A percentile compares a stretch with the other conserved stretches of the same genome.
Conservation (phyloP, 306 rosid genomes). For the Hippophae tibetana region DNA sequence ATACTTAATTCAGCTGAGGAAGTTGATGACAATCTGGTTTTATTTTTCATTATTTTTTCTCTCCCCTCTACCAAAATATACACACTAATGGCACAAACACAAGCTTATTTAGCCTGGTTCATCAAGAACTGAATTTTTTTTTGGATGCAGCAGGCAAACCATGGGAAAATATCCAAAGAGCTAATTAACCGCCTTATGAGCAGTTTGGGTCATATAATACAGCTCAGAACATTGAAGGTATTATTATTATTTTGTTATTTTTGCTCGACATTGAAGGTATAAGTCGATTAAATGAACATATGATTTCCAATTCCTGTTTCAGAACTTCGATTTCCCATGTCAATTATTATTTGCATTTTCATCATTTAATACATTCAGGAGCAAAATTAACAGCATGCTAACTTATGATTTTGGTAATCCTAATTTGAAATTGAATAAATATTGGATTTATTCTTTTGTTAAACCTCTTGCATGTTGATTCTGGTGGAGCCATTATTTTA, state of each 20-base stretch:
- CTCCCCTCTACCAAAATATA: not conserved
- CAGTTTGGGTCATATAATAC: constrained; percentile 90
- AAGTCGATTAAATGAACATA: constrained; percentile 8
- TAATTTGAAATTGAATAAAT: not conserved
- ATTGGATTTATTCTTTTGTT: not conserved
- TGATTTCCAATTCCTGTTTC: constrained; percentile 11
- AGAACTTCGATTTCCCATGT: constrained; percentile 12
- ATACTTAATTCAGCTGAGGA: too few species aligned
- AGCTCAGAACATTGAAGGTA: constrained; percentile 97
- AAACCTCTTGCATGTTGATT: not conserved
- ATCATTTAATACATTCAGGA: not conserved
- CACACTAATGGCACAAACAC: too few species aligned
- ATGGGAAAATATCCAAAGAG: constrained; percentile 85
- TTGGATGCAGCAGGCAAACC: constrained; percentile 75
- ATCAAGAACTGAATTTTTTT: constrained; percentile 1
- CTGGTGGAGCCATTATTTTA: not conserved
- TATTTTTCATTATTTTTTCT: too few species aligned
- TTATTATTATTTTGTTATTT: not conserved
- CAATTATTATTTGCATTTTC: not conserved
- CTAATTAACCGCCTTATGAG: constrained; percentile 86
- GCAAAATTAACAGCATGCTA: not conserved
- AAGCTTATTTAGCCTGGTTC: not conserved
- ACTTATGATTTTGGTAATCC: constrained; percentile 3
- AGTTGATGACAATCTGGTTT: too few species aligned
- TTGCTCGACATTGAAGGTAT: not conserved